A percentile compares a stretch with the other conserved stretches of the same genome.
Conservation (phyloP, 1,139 yeast genomes). For the Lodderomyces parapsilosis region DNA sequence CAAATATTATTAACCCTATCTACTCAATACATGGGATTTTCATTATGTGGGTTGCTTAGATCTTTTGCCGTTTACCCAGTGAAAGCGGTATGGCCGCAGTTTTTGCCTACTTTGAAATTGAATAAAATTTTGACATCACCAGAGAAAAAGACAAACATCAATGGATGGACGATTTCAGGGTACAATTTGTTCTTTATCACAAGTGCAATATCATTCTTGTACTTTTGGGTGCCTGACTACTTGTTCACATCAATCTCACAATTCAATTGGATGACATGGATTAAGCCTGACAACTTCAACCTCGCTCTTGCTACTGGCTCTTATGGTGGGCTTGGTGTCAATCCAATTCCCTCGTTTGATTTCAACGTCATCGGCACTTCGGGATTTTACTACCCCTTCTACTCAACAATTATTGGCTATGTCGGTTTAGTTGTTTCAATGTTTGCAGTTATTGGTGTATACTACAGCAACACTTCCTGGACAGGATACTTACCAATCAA, state of each 20-base stretch:
- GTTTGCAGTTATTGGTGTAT: constrained; percentile 42
- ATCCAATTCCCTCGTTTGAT: constrained; percentile 55
- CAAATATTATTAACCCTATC: constrained; percentile 49
- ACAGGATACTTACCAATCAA: constrained; percentile 56
- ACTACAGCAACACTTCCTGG: constrained; percentile 50
- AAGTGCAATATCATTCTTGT: constrained; percentile 24
- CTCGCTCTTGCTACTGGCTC: constrained; percentile 59
- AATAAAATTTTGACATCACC: constrained; percentile 50
- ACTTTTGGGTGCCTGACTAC: constrained; percentile 37
- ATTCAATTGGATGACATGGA: constrained; percentile 42
- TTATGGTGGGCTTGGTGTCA: constrained; percentile 53
- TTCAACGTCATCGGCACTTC: constrained; percentile 36
- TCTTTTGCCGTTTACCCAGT: constrained; percentile 56
- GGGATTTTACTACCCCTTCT: constrained; percentile 47
- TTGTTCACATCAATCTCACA: constrained; percentile 32
- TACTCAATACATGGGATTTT: constrained; percentile 61
- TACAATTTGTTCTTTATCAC: constrained; percentile 29
- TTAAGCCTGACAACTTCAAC: constrained; percentile 27
- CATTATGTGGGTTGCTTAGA: constrained; percentile 60
- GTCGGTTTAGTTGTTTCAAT: constrained; percentile 45
- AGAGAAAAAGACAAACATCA: constrained; percentile 40
- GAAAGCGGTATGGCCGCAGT: constrained; percentile 56
- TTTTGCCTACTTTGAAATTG: constrained; percentile 55
- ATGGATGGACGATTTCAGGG: too few species aligned
- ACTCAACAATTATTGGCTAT: constrained; percentile 38